Percentiles rank a stretch among this genome's conserved stretches.
phyloP scores from a whole-genome alignment of 495 filamentous ascomycete species.

The Penicillium verhagenii region DNA sequence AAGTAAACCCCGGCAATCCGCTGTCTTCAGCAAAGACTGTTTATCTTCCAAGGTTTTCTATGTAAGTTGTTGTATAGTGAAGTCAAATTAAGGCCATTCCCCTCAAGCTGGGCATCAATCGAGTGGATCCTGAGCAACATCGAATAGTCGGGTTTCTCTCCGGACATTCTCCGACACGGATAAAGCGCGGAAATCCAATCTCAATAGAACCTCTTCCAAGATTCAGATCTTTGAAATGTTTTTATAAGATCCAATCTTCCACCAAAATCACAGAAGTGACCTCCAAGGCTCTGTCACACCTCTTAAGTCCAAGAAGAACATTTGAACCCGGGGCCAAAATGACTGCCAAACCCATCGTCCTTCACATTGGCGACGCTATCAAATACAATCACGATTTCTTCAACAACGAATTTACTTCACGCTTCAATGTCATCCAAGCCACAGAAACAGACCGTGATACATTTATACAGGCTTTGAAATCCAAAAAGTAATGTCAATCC shows the following conservation, averaged over 20 bases:
- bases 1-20: too few species aligned
- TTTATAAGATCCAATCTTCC: not conserved
- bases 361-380: conserved; percentile 64
- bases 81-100: too few species aligned
- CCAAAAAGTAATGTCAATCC: conserved; percentile 28
- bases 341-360: conserved; percentile 39
- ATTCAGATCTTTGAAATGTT: not conserved
- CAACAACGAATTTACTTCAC: conserved; percentile 40
- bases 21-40: too few species aligned
- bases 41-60: too few species aligned
- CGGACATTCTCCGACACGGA: conserved; percentile 4
- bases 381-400: conserved; percentile 59
- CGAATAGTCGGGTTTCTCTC: conserved; percentile 3
- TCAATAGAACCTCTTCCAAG: not conserved
- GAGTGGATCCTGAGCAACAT: not conserved
- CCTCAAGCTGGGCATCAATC: too few species aligned
- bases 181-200: conserved; percentile 1
- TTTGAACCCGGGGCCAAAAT: too few species aligned
- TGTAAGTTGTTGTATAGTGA: too few species aligned
- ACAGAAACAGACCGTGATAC: conserved; percentile 48
- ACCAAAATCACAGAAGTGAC: too few species aligned
- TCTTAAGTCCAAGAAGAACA: too few species aligned
- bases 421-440: conserved; percentile 58
- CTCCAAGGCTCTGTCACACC: too few species aligned
- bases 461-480: conserved; percentile 58